Evolutionary conservation across 106 monocot genomes (phyloP).

Genomic region (Platanthera zijinensis): DNA sequence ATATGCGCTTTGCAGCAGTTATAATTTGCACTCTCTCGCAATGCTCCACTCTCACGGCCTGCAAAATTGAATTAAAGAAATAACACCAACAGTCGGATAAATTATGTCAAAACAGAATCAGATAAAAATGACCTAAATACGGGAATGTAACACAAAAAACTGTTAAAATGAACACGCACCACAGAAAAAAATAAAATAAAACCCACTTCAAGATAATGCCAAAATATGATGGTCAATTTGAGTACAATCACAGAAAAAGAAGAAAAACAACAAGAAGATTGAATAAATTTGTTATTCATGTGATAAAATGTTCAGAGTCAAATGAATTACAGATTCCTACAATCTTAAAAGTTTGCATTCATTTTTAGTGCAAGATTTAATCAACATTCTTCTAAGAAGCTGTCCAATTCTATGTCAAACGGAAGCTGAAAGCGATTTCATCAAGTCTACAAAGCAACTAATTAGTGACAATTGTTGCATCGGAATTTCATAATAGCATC

Average conservation of each 20-base stretch:
- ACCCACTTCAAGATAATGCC: not conserved
- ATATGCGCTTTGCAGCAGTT: constrained; percentile 53
- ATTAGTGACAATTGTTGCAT: not conserved
- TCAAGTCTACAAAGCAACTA: not conserved
- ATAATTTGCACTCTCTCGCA: constrained; percentile 81
- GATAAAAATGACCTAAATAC: not conserved
- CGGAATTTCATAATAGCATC: not conserved
- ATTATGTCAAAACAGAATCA: not conserved
- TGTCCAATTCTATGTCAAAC: not conserved
- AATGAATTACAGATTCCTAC: not conserved
- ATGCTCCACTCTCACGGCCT: constrained; percentile 76
- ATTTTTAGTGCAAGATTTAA: not conserved
- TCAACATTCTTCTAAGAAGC: not conserved
- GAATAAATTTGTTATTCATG: not conserved
- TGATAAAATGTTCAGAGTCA: not conserved
- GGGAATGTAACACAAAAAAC: not conserved
- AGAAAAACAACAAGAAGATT: not conserved
- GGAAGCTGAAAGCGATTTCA: not conserved
- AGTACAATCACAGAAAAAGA: not conserved
- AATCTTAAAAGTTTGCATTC: not conserved
- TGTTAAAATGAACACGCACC: not conserved
- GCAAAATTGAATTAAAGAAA: not conserved
- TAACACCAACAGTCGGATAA: not conserved
- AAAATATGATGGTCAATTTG: not conserved
- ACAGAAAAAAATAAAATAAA: not conserved